Percentiles rank a stretch among this genome's conserved stretches.
Conservation (phyloP, 1,284 basidiomycete genomes). For the Somion occarium region DNA sequence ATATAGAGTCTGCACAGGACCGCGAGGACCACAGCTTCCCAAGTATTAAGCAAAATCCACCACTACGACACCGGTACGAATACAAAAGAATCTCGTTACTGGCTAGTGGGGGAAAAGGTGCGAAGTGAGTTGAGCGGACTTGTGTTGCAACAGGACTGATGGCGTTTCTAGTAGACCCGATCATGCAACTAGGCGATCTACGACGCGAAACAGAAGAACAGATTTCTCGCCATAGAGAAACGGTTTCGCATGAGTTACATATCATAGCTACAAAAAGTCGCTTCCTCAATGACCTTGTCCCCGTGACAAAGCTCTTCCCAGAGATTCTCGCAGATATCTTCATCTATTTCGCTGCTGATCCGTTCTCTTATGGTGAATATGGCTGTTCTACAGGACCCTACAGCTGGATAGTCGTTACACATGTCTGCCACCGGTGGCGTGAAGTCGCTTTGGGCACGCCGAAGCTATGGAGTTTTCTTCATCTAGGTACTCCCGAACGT, state of each 20-base stretch:
- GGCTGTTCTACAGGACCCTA: background rate
- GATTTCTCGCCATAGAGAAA: background rate
- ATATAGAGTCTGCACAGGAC: no score
- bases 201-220: background rate
- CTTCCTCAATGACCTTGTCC: background rate
- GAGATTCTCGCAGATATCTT: background rate
- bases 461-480: background rate
- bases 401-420: background rate
- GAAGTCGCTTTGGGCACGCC: background rate
- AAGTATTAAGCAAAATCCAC: background rate
- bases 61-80: background rate
- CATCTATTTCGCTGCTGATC: background rate
- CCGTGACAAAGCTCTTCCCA: background rate
- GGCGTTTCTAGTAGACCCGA: background rate
- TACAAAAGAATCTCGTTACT: background rate
- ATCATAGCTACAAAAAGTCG: background rate
- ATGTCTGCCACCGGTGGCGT: slow-evolving; percentile 6
- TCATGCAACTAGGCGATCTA: no score
- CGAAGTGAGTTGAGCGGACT: no score
- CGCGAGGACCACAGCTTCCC: background rate
- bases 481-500: background rate
- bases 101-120: no score
- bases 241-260: background rate
- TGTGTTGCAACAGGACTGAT: background rate
- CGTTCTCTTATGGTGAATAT: background rate